phyloP scores from a whole-genome alignment of 768 basidiomycete species.

The Plicaturopsis crispa region DNA sequence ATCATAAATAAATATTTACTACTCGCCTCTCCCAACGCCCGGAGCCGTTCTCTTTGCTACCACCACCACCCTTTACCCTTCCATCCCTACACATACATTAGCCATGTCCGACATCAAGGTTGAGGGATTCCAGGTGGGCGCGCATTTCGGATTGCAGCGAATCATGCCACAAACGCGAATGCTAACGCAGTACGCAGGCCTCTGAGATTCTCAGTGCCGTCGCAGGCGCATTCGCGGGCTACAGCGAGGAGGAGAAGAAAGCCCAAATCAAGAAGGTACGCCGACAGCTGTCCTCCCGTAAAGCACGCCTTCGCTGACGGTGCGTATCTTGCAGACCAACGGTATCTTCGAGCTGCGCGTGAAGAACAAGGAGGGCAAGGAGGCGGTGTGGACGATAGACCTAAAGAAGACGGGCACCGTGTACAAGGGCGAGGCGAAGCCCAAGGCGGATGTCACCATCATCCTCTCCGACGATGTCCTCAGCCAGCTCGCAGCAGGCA shows the following conservation, averaged over 20 bases:
- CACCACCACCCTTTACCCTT: neutral
- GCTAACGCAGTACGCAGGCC: constrained; percentile 31
- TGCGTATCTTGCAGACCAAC: constrained; percentile 47
- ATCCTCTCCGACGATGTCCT: constrained; percentile 73
- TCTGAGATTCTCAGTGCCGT: constrained; percentile 59
- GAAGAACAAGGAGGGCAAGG: constrained; percentile 63
- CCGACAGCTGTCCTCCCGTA: neutral
- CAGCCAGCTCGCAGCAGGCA: constrained; percentile 60
- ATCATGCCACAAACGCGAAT: neutral
- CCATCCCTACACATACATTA: neutral
- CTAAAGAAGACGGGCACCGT: constrained; percentile 78
- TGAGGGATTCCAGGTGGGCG: constrained; percentile 61
- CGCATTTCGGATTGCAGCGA: neutral
- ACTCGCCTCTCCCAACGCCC: too few species aligned
- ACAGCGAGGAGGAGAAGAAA: constrained; percentile 55
- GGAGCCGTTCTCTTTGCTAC: too few species aligned
- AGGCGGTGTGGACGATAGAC: constrained; percentile 86
- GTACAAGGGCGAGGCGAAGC: constrained; percentile 61
- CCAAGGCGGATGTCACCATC: constrained; percentile 81
- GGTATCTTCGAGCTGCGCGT: constrained; percentile 84
- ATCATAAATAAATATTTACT: too few species aligned
- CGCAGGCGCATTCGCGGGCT: constrained; percentile 39
- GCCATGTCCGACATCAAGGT: constrained; percentile 69
- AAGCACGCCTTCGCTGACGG: neutral
- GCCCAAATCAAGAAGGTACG: constrained; percentile 69